A percentile compares a stretch with the other conserved stretches of the same genome.
phyloP scores from a whole-genome alignment of 192 early-diverging fungal species.

The Coemansia reversa region DNA sequence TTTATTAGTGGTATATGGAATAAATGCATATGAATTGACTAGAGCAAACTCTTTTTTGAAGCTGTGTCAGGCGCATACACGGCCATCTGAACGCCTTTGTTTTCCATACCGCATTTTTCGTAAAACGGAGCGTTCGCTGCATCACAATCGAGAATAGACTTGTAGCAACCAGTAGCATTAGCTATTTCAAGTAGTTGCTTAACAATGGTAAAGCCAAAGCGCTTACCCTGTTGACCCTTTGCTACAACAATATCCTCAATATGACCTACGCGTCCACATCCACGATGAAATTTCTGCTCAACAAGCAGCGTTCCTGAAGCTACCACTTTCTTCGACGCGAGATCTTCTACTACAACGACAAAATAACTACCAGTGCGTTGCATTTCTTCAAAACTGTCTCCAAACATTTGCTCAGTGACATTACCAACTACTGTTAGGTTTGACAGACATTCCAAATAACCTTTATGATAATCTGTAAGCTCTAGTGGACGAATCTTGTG shows the following conservation, averaged over 20 bases:
- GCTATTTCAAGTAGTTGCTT: slow-evolving; percentile 83
- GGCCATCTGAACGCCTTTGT: slow-evolving; percentile 77
- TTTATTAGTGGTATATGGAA: slow-evolving; percentile 5
- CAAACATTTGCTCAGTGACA: slow-evolving; percentile 68
- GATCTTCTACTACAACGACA: slow-evolving; percentile 80
- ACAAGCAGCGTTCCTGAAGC: slow-evolving; percentile 84
- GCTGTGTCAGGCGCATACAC: slow-evolving; percentile 47
- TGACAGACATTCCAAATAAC: slow-evolving; percentile 63
- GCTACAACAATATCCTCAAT: slow-evolving; percentile 90
- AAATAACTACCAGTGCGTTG: slow-evolving; percentile 67
- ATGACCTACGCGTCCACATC: slow-evolving; percentile 82
- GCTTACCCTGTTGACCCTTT: slow-evolving; percentile 69
- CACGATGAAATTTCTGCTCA: slow-evolving; percentile 88
- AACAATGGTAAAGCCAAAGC: slow-evolving; percentile 70
- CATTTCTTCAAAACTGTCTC: slow-evolving; percentile 76
- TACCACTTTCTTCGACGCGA: slow-evolving; percentile 58
- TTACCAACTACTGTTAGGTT: slow-evolving; percentile 80
- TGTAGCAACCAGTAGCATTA: slow-evolving; percentile 83
- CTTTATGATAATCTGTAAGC: slow-evolving; percentile 78
- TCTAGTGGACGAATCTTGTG: slow-evolving; percentile 77
- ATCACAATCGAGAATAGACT: slow-evolving; percentile 73
- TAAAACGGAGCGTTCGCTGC: slow-evolving; percentile 86
- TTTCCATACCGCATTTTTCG: slow-evolving; percentile 81
- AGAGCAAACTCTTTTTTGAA: slow-evolving; percentile 12
- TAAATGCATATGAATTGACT: not conserved